Evolutionary conservation across 306 rosid species (phyloP).

Genomic region (Vigna hirtella): DNA sequence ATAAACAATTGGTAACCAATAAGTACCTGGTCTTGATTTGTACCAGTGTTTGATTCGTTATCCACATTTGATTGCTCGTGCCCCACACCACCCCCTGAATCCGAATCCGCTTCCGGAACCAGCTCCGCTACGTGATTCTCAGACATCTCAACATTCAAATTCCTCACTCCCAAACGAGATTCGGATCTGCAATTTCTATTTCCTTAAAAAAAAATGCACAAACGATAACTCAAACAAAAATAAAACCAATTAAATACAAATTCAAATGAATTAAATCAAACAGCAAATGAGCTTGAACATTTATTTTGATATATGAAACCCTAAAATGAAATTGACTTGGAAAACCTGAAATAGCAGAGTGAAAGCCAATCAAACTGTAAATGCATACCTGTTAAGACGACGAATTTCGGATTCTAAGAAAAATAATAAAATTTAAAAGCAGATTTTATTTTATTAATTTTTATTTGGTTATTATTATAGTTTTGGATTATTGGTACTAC

Average conservation of each 20-base stretch:
- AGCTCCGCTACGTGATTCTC: constrained; percentile 54
- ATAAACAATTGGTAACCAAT: not conserved
- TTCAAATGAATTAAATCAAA: constrained; percentile 8
- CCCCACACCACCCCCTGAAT: constrained; percentile 39
- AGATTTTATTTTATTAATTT: not conserved
- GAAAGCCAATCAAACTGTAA: constrained; percentile 40
- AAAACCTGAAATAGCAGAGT: constrained; percentile 43
- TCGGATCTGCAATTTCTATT: constrained; percentile 47
- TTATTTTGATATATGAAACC: constrained; percentile 31
- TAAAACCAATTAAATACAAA: constrained; percentile 22
- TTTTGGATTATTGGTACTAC: not conserved
- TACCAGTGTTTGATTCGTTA: constrained; percentile 39
- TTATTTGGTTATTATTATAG: constrained; percentile 27
- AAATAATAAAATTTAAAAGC: not conserved
- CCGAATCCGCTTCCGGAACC: constrained; percentile 37
- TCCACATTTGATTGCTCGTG: constrained; percentile 46
- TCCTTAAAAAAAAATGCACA: not conserved
- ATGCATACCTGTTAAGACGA: constrained; percentile 34
- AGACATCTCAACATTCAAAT: constrained; percentile 64
- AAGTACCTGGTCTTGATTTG: constrained; percentile 49
- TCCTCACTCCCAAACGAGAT: constrained; percentile 43
- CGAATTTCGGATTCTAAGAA: constrained; percentile 30
- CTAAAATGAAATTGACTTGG: constrained; percentile 35
- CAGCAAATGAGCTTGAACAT: not conserved
- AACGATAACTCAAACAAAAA: constrained; percentile 13